Evolutionary conservation across 441 rosid genomes (phyloP), one percentile per base, ranked within the genome.

Genomic region (Adansonia rubrostipa): DNA sequence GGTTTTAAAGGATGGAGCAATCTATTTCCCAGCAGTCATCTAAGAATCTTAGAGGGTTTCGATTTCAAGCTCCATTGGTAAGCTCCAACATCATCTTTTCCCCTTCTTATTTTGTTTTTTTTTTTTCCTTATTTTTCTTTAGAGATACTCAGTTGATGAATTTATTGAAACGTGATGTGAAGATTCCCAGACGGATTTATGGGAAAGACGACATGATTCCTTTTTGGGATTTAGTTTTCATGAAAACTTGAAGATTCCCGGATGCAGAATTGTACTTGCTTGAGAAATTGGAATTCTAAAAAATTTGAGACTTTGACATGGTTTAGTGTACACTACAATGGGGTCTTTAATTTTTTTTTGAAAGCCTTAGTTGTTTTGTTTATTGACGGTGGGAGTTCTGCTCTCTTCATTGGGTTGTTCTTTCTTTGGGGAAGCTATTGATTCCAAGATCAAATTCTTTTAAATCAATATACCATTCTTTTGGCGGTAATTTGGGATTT

Each of bases 61-160:
- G 97, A 71, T 85, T 92, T 83, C 96, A 92, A 80, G 96, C 98
- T 85, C 98, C 98, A 71, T 78, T 94, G 84, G 98, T 94, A 83
- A 81, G 86, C 79, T 78, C 77, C 28, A 24, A 57, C 9, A 15
- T 73, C 74, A 15, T 83, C 78, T 85, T 71, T 54, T 48, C 28
- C 28, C 1, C 28, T 24, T 24, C 28, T 24, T 24, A 24, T 68
- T 58, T 47, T 17, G 54, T 76, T 36, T 13, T 44, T 3, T 1
- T 7, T 0, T 65, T 10, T 72, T 45, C 51, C 76, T 73, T 69
- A 15, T 60, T 40, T 74, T 56, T 24, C 70, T 78, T 62, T 70
- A 15, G 66, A 57, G 57, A 15, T 6, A 17, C 62, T 73, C 77
- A 24, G 71, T 50, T 81, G 68, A 61, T 17, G 77, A 69, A 68